Conservation (phyloP, 768 basidiomycete genomes). For the Pulveroboletus sp. region DNA sequence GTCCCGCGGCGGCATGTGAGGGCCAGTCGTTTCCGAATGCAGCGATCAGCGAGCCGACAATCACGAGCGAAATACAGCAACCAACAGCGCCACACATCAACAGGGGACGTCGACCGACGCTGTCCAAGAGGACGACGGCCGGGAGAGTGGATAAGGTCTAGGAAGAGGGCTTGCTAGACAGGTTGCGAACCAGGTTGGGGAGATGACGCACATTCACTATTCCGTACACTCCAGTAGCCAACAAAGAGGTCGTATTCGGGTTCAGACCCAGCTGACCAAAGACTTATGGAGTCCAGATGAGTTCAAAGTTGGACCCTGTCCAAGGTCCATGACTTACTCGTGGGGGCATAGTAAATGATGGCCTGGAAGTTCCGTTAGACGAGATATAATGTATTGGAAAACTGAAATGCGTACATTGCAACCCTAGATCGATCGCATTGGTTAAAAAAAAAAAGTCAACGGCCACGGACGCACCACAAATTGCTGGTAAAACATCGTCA, state of each 20-base stretch:
- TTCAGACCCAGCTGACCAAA: slow-evolving; percentile 40
- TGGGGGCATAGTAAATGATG: slow-evolving; percentile 27
- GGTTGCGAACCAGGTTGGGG: neutral
- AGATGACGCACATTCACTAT: slow-evolving; percentile 27
- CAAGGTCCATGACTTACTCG: slow-evolving; percentile 13
- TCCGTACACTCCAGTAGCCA: slow-evolving; percentile 41
- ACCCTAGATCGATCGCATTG: slow-evolving; percentile 16
- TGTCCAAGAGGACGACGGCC: slow-evolving; percentile 36
- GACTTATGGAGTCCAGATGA: slow-evolving; percentile 29
- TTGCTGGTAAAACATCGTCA: slow-evolving; percentile 33
- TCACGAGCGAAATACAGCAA: slow-evolving; percentile 25
- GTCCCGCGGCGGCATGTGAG: slow-evolving; percentile 26
- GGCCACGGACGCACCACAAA: slow-evolving; percentile 25
- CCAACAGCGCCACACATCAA: slow-evolving; percentile 39
- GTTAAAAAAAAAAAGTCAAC: neutral
- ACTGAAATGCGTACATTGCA: slow-evolving; percentile 19
- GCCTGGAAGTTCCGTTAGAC: slow-evolving; percentile 16
- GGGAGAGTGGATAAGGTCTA: slow-evolving; percentile 35
- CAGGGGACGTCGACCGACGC: slow-evolving; percentile 37
- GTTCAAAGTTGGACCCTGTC: neutral
- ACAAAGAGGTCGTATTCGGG: slow-evolving; percentile 37
- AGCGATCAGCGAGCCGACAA: slow-evolving; percentile 29
- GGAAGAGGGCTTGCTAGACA: neutral
- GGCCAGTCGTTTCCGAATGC: slow-evolving; percentile 29
- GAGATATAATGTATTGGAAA: neutral